A percentile compares a stretch with the other conserved stretches of the same genome.
These are phyloP conservation scores for Cantharellus anzutake DNA, from an alignment of 768 basidiomycete genomes.

Conservation along the genomic window DNA sequence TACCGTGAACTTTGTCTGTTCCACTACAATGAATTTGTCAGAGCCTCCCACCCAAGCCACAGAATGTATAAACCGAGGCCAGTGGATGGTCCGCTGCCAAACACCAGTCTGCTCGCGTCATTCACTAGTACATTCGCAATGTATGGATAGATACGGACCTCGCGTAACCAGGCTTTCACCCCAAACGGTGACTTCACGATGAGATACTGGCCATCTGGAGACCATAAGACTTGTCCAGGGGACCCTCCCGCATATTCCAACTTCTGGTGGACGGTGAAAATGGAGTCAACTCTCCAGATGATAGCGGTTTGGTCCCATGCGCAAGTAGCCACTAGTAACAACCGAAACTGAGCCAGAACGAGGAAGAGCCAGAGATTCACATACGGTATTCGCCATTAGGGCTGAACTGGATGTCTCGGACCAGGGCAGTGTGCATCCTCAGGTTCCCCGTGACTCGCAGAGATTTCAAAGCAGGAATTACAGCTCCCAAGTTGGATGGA, in stretches of 20 bases:
- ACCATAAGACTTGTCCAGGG: slow-evolving; percentile 63
- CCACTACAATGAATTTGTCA: slow-evolving; percentile 50
- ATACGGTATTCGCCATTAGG: slow-evolving; percentile 42
- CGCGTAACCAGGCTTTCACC: slow-evolving; percentile 46
- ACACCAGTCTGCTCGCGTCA: slow-evolving; percentile 36
- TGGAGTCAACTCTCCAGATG: slow-evolving; percentile 15
- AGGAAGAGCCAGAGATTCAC: neutral
- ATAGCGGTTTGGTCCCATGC: slow-evolving; percentile 22
- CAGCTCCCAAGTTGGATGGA: slow-evolving; percentile 34
- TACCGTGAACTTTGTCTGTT: slow-evolving; percentile 31
- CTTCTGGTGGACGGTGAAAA: slow-evolving; percentile 36
- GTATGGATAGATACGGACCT: slow-evolving; percentile 20
- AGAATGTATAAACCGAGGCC: slow-evolving; percentile 35
- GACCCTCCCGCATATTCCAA: slow-evolving; percentile 49
- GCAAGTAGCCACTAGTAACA: slow-evolving; percentile 35
- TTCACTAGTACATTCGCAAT: slow-evolving; percentile 1
- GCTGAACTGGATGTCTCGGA: slow-evolving; percentile 56
- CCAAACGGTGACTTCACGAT: slow-evolving; percentile 44
- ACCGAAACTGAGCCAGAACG: neutral
- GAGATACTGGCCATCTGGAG: slow-evolving; percentile 37
- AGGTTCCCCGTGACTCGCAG: slow-evolving; percentile 38
- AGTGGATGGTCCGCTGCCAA: slow-evolving; percentile 44
- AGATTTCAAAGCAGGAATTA: slow-evolving; percentile 36
- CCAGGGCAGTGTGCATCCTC: slow-evolving; percentile 43
- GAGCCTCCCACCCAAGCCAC: slow-evolving; percentile 50